Conservation (phyloP, 805 yeast species). For the Blastobotrys robertii region DNA sequence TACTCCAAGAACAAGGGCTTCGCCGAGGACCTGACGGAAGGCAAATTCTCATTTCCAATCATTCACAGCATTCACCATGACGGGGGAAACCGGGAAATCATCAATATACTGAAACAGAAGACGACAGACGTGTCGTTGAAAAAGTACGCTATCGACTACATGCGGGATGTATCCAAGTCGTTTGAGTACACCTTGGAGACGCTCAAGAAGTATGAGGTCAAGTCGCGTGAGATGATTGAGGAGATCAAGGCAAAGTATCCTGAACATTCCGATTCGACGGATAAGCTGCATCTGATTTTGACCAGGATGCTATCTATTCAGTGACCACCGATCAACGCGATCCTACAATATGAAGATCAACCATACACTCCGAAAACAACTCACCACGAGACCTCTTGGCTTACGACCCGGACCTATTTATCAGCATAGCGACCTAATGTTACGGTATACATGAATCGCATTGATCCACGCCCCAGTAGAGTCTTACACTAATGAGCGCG, state of each 20-base stretch:
- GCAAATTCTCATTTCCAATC: constrained; percentile 80
- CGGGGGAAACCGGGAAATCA: constrained; percentile 31
- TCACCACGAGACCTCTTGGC: no score
- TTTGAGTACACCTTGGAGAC: constrained; percentile 32
- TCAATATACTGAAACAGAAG: constrained; percentile 41
- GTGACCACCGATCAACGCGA: neutral
- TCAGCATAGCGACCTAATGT: no score
- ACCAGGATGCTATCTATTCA: constrained; percentile 9
- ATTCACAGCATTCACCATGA: constrained; percentile 48
- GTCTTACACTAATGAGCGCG: constrained; percentile 5
- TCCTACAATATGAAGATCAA: no score
- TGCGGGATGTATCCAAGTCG: constrained; percentile 33
- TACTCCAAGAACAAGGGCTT: constrained; percentile 59
- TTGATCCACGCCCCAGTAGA: no score
- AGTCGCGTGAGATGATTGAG: constrained; percentile 19
- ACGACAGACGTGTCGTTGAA: constrained; percentile 44
- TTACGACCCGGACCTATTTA: no score
- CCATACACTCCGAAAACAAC: no score
- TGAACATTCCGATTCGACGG: constrained; percentile 1
- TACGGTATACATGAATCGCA: no score
- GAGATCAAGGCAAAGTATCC: constrained; percentile 7
- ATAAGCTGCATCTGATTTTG: constrained; percentile 12
- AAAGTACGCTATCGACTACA: constrained; percentile 38
- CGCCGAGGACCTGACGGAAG: constrained; percentile 82
- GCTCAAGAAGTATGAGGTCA: constrained; percentile 20